Base-by-base conservation (phyloP, 2,329 filamentous ascomycete genomes). In the Sphaerulina musiva region DNA sequence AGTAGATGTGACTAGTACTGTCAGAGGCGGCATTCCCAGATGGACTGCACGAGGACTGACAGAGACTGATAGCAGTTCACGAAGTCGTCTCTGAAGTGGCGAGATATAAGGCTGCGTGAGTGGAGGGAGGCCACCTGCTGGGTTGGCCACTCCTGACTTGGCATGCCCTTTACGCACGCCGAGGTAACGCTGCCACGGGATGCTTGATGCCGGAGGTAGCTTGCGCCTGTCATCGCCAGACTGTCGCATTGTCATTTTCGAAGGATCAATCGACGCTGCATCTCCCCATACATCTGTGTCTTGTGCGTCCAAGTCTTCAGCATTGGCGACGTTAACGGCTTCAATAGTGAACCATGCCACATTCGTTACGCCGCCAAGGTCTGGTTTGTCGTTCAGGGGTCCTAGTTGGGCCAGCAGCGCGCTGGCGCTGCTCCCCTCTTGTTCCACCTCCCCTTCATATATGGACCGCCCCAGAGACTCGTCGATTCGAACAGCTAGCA, bases 271-370 rank as follows among this genome's bases (percentile, higher is more conserved):
- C 45, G 86, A 86, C 2, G 87, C 89, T 39, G 92, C 84, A 1
- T 87, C 87, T 38, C 89, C 89, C 93, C 93, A 98, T 7, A 84
- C 75, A 49, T 87, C 84, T 46, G 81, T 76, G 11, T 81, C 80
- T 34, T 83, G 80, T n/a, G 80, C 64, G 75, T 84, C 62, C 66
- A 70, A 62, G 74, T 82, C 66, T 75, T 73, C 71, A 9, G 71
- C 62, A 6, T 68, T 63, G n/a, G 72, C 69, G 7, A 75, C 72
- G 44, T 74, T 72, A 34, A 95, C 84, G 55, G 89, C 86, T 39
- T 86, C 86, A 40, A 98, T 86, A 60, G 85, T 88, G 76, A 96
- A 97, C 93, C 93, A 98, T 6, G 89, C 91, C 17, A 95, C 87
- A 31, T 71, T 65, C 9, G 55, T 59, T 32, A 54, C 46, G n/a